Evolutionary conservation across 108 stramenopile species (phyloP).

Genomic region (Poteriospumella lacustris): DNA sequence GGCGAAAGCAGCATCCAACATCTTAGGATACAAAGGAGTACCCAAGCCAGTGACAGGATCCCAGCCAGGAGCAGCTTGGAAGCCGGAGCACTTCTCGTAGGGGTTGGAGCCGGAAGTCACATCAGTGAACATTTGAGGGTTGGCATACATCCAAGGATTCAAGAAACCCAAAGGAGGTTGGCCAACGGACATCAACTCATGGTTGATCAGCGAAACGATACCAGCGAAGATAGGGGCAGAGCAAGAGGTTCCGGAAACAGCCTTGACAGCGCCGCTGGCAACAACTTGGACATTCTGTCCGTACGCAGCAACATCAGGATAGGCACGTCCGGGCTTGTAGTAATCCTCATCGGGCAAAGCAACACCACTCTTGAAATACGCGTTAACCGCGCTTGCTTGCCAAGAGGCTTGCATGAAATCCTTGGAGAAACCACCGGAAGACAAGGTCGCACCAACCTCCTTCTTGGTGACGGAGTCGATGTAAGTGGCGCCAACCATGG

Average conservation of each 20-base stretch:
- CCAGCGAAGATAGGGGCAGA: conserved; percentile 28
- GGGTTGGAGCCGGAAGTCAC: conserved; percentile 30
- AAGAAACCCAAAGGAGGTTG: conserved; percentile 26
- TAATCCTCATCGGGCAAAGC: neutral
- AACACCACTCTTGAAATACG: neutral
- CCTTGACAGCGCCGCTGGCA: neutral
- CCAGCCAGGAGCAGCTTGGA: conserved; percentile 25
- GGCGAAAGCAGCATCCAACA: neutral
- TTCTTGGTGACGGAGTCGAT: neutral
- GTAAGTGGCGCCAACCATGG: conserved; percentile 41
- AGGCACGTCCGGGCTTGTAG: conserved; percentile 24
- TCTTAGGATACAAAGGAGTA: neutral
- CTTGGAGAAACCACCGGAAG: conserved; percentile 34
- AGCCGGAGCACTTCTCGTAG: neutral
- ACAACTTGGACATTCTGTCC: conserved; percentile 23
- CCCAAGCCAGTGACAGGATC: conserved; percentile 26
- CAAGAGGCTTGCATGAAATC: conserved; percentile 22
- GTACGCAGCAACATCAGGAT: conserved; percentile 30
- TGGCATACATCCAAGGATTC: conserved; percentile 29
- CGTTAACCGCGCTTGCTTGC: conserved; percentile 16
- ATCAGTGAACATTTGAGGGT: conserved; percentile 28
- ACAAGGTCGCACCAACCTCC: conserved; percentile 21
- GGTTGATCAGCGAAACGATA: conserved; percentile 20
- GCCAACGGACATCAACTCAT: conserved; percentile 3
- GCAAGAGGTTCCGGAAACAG: conserved; percentile 33